Evolutionary conservation across 1,284 basidiomycete genomes (phyloP), one percentile per base, ranked within the genome.

Genomic region (Phylloboletellus chloephorus): DNA sequence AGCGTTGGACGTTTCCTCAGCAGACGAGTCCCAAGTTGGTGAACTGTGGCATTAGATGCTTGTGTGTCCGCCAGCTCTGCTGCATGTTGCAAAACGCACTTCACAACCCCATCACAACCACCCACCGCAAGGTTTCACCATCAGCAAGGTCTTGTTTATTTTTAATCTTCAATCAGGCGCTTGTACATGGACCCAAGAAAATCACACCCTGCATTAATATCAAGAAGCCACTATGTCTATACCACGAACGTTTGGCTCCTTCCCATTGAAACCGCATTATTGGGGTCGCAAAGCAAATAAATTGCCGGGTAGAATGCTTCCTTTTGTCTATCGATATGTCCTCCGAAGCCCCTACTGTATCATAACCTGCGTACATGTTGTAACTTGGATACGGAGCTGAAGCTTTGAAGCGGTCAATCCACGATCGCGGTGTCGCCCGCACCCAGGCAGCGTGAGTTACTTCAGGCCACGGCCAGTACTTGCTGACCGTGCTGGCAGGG

Each of bases 1-100:
- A 46, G 63, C 66, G 21, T 57, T 70, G 31, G 65, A 76, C 41
- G 61, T 60, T 24, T 56, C 60, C 12, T 55, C 65, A 16, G 49
- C 59, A 32, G 57, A 69, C 24, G 72, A 76, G 43, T 58, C 54
- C 37, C 68, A 78, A 43, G 69, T 69, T 12, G 81, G 81, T 16
- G 80, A 81, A 50, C 65, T 84, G 58, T 85, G 81, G 81, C 68
- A 74, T 51, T 79, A 58, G 65, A 52, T 44, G 47, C 29, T 35
- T 34, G 26, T 26, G 16, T 35, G 1, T 25, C 19, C 31, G 19
- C 37, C 17, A 5, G 10, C 37, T 33, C 32, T 25, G 13, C n/a
- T 16, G 20, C 31, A 33, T 16, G 32, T 30, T 15, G 21, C 36
- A 42, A 44, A 43, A 2, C 13, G 36, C 22, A 26, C 30, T 43